Evolutionary conservation across 345 rosid genomes (phyloP).

Genomic region (Eutrema yunnanense): DNA sequence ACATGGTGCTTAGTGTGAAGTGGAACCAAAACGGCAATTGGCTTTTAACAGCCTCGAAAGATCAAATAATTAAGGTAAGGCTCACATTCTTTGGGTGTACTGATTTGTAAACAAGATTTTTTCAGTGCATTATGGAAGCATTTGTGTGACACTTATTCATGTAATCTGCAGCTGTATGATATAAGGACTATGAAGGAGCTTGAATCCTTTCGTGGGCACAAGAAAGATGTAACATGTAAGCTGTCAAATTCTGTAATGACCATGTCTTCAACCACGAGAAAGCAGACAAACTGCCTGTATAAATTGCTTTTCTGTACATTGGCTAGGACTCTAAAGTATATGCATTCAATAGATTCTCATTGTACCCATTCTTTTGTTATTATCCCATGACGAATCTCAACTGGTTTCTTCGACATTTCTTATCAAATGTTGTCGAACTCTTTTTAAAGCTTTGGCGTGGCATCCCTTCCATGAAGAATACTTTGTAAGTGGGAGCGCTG

Average conservation of each 20-base stretch:
- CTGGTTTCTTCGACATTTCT: conserved; percentile 5
- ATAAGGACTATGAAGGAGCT: conserved; percentile 99
- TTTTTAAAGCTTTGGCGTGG: conserved; percentile 82
- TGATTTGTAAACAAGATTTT: not conserved
- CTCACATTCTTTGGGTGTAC: not conserved
- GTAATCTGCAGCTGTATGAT: conserved; percentile 72
- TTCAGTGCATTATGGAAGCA: not conserved
- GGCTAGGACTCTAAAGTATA: not conserved
- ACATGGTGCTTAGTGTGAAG: conserved; percentile 89
- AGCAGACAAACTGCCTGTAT: not conserved
- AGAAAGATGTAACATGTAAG: conserved; percentile 94
- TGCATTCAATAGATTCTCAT: not conserved
- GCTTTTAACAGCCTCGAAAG: conserved; percentile 92
- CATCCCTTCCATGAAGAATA: conserved; percentile 98
- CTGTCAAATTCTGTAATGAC: conserved; percentile 2
- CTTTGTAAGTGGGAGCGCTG: conserved; percentile 94
- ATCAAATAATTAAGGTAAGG: conserved; percentile 88
- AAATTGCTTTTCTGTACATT: not conserved
- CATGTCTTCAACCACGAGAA: conserved; percentile 12
- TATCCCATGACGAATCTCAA: not conserved
- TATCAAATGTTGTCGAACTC: not conserved
- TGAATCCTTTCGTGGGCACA: conserved; percentile 94
- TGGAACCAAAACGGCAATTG: conserved; percentile 99
- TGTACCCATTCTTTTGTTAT: not conserved
- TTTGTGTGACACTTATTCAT: conserved; percentile 7